These are phyloP conservation scores for Acacia confusa DNA, from an alignment of 306 rosid species.

Conservation along the genomic window DNA sequence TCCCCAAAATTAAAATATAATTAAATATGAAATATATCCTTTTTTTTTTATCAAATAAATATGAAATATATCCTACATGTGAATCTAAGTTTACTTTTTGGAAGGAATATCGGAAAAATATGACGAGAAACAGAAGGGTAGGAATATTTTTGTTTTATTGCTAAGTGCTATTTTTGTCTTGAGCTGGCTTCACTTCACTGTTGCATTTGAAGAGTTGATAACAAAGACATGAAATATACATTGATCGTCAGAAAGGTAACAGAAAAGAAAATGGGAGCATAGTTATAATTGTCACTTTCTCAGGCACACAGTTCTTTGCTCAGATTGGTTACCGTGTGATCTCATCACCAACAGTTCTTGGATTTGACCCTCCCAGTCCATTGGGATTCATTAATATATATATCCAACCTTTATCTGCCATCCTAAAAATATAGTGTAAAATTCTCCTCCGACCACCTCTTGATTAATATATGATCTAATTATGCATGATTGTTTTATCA, in stretches of 20 bases:
- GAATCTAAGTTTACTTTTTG: not conserved
- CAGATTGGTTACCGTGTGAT: slow-evolving; percentile 61
- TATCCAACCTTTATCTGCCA: no score
- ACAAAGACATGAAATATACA: not conserved
- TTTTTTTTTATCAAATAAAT: no score
- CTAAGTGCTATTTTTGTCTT: slow-evolving; percentile 23
- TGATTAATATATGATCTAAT: no score
- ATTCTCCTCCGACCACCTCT: no score
- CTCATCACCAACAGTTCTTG: slow-evolving; percentile 60
- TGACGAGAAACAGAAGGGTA: slow-evolving; percentile 61
- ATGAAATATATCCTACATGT: no score
- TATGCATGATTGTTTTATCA: no score
- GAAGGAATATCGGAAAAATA: slow-evolving; percentile 33
- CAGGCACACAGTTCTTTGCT: slow-evolving; percentile 23
- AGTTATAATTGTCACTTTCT: not conserved
- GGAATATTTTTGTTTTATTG: slow-evolving; percentile 51
- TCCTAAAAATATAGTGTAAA: no score
- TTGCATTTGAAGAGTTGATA: not conserved
- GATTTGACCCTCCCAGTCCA: slow-evolving; percentile 60
- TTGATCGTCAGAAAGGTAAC: not conserved
- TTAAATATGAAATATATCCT: no score
- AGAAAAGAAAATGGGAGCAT: slow-evolving; percentile 20
- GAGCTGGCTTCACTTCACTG: not conserved
- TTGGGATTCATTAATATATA: slow-evolving; percentile 44
- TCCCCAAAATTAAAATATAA: no score